Conservation (phyloP, 2,329 filamentous ascomycete species). For the Allantophomopsis lycopodina region DNA sequence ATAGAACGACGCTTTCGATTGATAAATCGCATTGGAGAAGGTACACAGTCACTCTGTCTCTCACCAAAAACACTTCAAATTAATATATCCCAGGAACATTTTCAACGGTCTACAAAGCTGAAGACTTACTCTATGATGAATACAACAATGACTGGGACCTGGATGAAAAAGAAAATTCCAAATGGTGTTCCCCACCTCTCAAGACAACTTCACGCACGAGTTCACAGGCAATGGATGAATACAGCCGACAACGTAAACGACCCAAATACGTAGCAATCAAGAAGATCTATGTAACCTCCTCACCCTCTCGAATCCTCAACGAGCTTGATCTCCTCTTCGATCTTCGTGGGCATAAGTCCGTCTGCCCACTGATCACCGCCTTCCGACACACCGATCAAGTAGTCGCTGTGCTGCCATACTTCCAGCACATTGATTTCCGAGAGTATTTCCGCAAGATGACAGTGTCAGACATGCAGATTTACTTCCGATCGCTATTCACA, state of each 20-base stretch:
- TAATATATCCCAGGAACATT: conserved; percentile 61
- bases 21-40: conserved; percentile 95
- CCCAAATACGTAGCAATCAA: conserved; percentile 90
- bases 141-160: conserved; percentile 84
- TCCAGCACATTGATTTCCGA: conserved; percentile 87
- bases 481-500: conserved; percentile 78
- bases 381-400: conserved; percentile 92
- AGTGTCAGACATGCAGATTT: conserved; percentile 73
- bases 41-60: conserved; percentile 28
- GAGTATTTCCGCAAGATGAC: conserved; percentile 89
- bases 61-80: conserved; percentile 5
- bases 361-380: conserved; percentile 94
- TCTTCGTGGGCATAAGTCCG: conserved; percentile 66
- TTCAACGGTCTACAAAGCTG: conserved; percentile 96
- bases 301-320: conserved; percentile 84
- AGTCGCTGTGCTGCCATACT: conserved; percentile 87
- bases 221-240: conserved; percentile 13
- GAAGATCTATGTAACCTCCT: conserved; percentile 98
- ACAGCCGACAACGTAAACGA: conserved; percentile 26
- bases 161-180: conserved; percentile 45
- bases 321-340: conserved; percentile 90
- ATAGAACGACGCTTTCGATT: conserved; percentile 77
- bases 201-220: conserved; percentile 32
- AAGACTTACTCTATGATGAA: conserved; percentile 74
- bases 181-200: conserved; percentile 56